Base-by-base conservation (phyloP, 176 grass and related monocot genomes). In the Phragmites australis region DNA sequence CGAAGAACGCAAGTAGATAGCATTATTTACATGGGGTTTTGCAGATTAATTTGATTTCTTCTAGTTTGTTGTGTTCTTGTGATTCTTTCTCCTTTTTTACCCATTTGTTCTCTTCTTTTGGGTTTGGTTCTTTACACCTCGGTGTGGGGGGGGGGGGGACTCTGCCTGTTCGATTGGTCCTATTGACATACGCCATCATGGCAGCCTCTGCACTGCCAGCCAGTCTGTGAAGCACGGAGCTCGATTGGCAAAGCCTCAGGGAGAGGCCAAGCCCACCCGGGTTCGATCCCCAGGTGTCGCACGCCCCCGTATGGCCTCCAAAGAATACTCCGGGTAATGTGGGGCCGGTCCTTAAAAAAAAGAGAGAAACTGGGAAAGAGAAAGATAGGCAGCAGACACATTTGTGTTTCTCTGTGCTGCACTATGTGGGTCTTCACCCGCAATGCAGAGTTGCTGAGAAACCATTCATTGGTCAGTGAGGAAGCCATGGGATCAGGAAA, bases 31-130 rank as follows among this genome's bases (percentile, higher is more conserved):
- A 79, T 87, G 86, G 53, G 21, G 19, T 75, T 54, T 86, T 65
- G 55, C 76, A 96, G 86, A 91, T 90, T 91, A 72, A 84, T 72
- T 90, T 89, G 81, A 89, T 77, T 78, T 88, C 82, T 82, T 81
- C 46, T 50, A 55, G 79, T 59, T 85, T 77, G 61, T 72, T 82
- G 21, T 76, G 70, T 87, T 84, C 65, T 18, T 81, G 52, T 57
- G 84, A 87, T 84, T 90, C 75, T 65, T 76, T 86, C 25, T 82
- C 53, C 34, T 57, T 0, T 45, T 78, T 69, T 71, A 62, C 23
- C 32, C 58, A 78, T 89, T 82, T 81, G 72, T 84, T 81, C 71
- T 85, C 57, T 81, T 88, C 81, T 88, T 88, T 84, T 68, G 78
- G 81, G 81, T 76, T 13, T 85, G 19, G 39, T 65, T 83, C 71